Percentiles rank a stretch among this genome's conserved stretches.
Conservation (phyloP, 202 grass and related monocot species). For the Panicum hallii region DNA sequence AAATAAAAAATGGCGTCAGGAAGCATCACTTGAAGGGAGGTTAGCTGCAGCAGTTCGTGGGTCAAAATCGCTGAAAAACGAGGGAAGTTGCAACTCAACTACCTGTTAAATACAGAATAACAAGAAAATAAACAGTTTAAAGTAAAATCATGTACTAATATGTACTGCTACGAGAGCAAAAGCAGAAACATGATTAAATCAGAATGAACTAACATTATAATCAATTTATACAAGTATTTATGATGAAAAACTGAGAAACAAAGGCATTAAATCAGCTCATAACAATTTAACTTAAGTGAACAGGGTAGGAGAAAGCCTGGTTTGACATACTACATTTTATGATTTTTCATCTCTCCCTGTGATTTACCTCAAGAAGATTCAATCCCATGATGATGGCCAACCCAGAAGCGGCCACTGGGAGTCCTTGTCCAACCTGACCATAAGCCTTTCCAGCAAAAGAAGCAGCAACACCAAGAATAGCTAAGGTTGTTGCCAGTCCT, state of each 20-base stretch:
- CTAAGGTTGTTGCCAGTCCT: constrained; percentile 94
- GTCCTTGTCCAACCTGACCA: constrained; percentile 92
- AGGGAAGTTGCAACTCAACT: constrained; percentile 86
- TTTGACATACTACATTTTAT: constrained; percentile 27
- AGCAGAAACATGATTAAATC: constrained; percentile 21
- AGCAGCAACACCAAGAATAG: constrained; percentile 88
- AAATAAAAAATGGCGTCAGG: constrained; percentile 33
- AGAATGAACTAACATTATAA: not conserved
- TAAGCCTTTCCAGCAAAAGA: constrained; percentile 98
- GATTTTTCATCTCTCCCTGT: not conserved
- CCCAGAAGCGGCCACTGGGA: constrained; percentile 82
- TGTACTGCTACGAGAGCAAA: not conserved
- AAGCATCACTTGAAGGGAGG: constrained; percentile 72
- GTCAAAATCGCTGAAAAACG: constrained; percentile 94
- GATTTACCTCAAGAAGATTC: constrained; percentile 89
- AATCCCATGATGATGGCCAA: constrained; percentile 93
- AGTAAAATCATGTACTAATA: not conserved
- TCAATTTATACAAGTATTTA: not conserved
- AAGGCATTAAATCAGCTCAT: not conserved
- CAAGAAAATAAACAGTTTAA: constrained; percentile 33
- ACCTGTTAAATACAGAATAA: constrained; percentile 59
- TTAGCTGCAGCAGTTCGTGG: constrained; percentile 84
- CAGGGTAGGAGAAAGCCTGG: not conserved
- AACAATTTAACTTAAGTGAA: not conserved
- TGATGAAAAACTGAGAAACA: not conserved